Evolutionary conservation across 208 protist genomes (phyloP), one percentile per base, ranked within the genome.

Genomic region (Porcisia deanei): DNA sequence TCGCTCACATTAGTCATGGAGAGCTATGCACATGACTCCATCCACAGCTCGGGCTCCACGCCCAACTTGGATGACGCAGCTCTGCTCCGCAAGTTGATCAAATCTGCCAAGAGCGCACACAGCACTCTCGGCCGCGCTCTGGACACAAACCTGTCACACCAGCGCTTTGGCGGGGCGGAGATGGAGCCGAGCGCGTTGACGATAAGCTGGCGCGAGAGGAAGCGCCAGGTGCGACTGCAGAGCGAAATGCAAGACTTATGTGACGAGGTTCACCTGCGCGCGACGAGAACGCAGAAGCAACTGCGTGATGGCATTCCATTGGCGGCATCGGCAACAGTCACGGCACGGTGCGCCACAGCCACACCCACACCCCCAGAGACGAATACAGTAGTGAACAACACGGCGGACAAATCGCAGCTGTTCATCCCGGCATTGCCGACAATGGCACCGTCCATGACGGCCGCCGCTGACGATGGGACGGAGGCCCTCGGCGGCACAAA

Each of bases 391-490:
- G 12, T 43, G 20, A 37, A 37, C 25, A 47, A 57, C 52, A 66
- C 67, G 41, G 58, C 45, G 45, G 22, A 55, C 49, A 55, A 41
- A 30, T 9, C 73, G 57, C 60, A 43, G 14, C 82, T 95, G 52
- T 69, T 85, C 34, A 80, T 95, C 7, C 83, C 88, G 18, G 73
- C 71, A 54, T 88, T 95, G 5, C 84, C 86, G 25, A 95, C 91
- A 25, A 84, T 93, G 81, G 86, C 85, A 16, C 91, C 91, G 25
- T 95, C 91, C 59, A 91, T 92, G 78, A 93, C 86, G 5, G 86
- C 90, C 57, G 85, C 91, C 14, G 84, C 87, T 0, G 87, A 91
- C 79, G 91, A 91, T 60, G 91, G 86, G 1, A 79, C 75, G 7
- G 83, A 84, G 63, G 86, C 79, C 9, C 77, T 90, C n/a, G 88